Conservation (phyloP, 352 stramenopile genomes). For the Elongisporangium undulatum region DNA sequence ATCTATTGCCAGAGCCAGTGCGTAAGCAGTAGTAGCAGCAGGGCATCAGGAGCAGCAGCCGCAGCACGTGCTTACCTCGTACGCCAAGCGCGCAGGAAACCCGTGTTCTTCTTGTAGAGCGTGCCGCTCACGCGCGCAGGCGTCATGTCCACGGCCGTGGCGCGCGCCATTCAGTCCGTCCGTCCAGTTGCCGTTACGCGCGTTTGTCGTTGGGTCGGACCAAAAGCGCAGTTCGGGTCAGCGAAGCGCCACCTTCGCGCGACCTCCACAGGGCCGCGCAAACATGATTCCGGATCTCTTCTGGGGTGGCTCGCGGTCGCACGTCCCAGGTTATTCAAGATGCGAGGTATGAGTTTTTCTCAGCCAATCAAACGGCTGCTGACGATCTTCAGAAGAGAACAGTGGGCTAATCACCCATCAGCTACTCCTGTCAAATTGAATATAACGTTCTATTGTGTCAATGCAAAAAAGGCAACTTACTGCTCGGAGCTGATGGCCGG, state of each 20-base stretch:
- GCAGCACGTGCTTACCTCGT: slow-evolving; percentile 25
- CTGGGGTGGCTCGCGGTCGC: neutral
- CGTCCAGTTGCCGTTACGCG: neutral
- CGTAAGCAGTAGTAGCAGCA: neutral
- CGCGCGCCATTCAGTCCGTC: neutral
- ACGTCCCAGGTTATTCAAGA: neutral
- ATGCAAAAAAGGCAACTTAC: neutral
- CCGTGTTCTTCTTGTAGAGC: slow-evolving; percentile 63
- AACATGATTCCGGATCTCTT: neutral
- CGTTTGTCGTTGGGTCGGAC: neutral
- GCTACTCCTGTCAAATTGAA: neutral
- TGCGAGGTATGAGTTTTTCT: neutral
- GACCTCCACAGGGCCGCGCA: neutral
- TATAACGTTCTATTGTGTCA: neutral
- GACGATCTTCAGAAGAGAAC: neutral
- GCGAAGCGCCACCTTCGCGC: neutral
- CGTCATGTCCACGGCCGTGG: neutral
- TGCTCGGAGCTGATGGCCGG: neutral
- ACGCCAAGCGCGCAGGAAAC: slow-evolving; percentile 61
- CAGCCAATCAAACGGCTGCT: neutral
- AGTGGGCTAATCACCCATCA: neutral
- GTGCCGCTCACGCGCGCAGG: slow-evolving; percentile 30
- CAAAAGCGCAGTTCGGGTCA: neutral
- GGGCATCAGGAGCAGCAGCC: neutral
- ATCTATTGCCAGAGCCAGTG: slow-evolving; percentile 17